Evolutionary conservation across 2,329 filamentous ascomycete genomes (phyloP), one percentile per base, ranked within the genome.

Genomic region (Fusarium praegraminearum): DNA sequence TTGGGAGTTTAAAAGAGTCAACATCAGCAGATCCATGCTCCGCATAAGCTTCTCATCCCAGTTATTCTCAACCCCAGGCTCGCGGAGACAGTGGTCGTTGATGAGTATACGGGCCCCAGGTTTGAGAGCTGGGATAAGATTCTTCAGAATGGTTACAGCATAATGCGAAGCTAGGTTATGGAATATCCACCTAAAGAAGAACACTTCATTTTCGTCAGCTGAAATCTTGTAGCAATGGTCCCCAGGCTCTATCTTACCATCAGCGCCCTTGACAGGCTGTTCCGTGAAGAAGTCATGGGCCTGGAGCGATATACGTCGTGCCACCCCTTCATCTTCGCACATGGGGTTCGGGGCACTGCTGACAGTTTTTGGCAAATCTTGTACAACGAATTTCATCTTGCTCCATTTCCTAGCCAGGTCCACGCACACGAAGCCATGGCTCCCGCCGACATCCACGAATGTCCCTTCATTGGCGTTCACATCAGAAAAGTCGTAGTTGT

Each of bases 141-240:
- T 83, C 63, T 80, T 80, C 38, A 86, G 77, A 40, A 89, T 84
- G 45, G 80, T 79, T 45, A 84, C 72, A 6, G 83, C 82, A 57
- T 87, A 85, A 4, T 82, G 81, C 16, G 87, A 87, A 0, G 86
- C 84, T 79, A 87, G 88, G 77, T 90, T 88, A 74, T 90, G 87
- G 10, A 90, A 76, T 65, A 90, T 88, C 82, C 84, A 85, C 49
- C 86, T 84, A 76, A 89, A 84, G 70, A 86, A 82, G 20, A 89
- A 80, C 22, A 30, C 26, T 83, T 28, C 26, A 15, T 38, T 28
- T 12, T 18, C 16, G 66, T 76, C 22, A 74, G 68, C 43, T 55
- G 33, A 15, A 6, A 16, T 22, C 24, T 12, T n/a, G 26, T 16
- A 35, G 5, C 10, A 38, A 35, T 12, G 43, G 22, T 18, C 11